Base-by-base conservation (phyloP, 192 early-diverging fungal species). In the Podila epigama region DNA sequence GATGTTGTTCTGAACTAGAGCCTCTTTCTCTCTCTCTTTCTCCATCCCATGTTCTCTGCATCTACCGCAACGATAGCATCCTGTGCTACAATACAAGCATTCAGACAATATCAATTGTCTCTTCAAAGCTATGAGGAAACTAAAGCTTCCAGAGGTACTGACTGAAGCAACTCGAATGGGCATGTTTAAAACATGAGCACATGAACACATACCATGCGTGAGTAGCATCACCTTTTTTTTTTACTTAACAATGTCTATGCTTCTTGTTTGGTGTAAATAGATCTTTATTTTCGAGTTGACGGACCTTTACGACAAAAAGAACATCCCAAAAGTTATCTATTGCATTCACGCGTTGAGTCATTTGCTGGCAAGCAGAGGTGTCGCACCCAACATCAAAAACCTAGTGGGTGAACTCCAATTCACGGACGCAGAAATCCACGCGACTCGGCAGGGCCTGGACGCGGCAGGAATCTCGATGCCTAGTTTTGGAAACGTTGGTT, bases 61-160 rank as follows among this genome's bases (percentile, higher is more conserved):
- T 27, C 15, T 15, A 33, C 27, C 13, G 4, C 40, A 41, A n/a
- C 33, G 42, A 11, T 52, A 94, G 90, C 91, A 91, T 51, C 80
- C 83, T 12, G 90, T 92, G 63, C 89, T 98, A 20, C 92, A 97
- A 63, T 99, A 91, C 81, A 88, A 93, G 50, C 95, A 96, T 70
- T 97, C 98, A 2, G 97, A 98, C 80, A 99, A 99, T 79, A 97
- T 98, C 81, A 98, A 98, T 82, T 97, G 88, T 60, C 90, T 98
- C 50, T 91, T 99, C 58, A 80, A 82, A 11, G 93, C 93, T 22
- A 91, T 95, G 65, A 84, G 85, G 52, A 84, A 87, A 51, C 90
- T 95, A 29, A 87, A 92, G 10, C 81, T 99, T 18, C 97, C 97
- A 10, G 87, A 93, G 65, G 92, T 91, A 73, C n/a, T 10, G 10